phyloP scores from a whole-genome alignment of 768 basidiomycete genomes.

The Boletus coccyginus region DNA sequence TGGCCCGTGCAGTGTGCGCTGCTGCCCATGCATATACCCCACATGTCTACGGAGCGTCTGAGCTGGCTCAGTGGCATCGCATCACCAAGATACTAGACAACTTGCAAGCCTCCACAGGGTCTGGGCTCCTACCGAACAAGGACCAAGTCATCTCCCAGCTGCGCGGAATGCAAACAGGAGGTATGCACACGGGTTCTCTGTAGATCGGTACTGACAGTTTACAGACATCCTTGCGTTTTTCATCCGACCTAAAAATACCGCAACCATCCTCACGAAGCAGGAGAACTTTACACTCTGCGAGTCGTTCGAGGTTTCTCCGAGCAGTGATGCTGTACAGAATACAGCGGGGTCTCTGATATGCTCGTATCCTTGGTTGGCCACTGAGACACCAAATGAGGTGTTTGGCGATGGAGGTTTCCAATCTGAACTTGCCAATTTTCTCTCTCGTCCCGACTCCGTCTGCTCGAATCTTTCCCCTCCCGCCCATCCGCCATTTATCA shows the following conservation, averaged over 20 bases:
- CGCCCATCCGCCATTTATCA: too few relatives aligned
- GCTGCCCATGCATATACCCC: neutral
- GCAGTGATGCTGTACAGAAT: constrained; percentile 1
- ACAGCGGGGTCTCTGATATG: neutral
- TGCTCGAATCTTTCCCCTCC: too few relatives aligned
- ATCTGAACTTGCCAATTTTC: neutral
- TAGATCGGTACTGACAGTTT: neutral
- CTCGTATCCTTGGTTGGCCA: constrained; percentile 39
- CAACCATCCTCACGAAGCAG: constrained; percentile 31
- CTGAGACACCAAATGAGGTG: constrained; percentile 25
- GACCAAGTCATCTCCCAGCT: neutral
- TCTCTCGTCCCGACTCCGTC: too few relatives aligned
- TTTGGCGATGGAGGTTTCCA: neutral
- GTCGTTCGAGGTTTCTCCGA: constrained; percentile 40
- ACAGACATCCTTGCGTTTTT: constrained; percentile 37
- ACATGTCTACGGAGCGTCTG: neutral
- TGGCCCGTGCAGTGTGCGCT: neutral
- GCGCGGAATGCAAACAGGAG: neutral
- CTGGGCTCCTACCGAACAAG: neutral
- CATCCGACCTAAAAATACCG: constrained; percentile 16
- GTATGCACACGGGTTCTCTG: neutral
- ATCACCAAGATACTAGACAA: constrained; percentile 6
- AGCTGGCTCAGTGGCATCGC: neutral
- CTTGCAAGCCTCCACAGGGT: neutral
- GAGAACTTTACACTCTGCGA: constrained; percentile 33